Base-by-base conservation (phyloP, 192 early-diverging fungal species). In the Backusella westeae region DNA sequence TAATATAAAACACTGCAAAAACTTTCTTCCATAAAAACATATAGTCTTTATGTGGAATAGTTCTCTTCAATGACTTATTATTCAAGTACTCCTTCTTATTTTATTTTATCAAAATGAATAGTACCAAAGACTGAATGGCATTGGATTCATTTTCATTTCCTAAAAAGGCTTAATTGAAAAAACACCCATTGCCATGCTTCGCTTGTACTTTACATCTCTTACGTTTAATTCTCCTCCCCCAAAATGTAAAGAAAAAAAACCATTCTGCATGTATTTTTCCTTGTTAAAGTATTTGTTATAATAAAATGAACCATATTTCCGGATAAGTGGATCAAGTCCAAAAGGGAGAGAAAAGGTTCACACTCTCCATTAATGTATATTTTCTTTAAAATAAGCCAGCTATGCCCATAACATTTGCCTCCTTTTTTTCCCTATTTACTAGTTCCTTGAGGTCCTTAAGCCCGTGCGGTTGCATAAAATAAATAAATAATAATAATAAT, bases 401-500 rank as follows among this genome's bases (percentile, higher is more conserved):
- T 23, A 59, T 59, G 53, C 2, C 9, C 23, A 59, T 59, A 53
- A 53, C 21, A 53, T 23, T 26, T 23, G 21, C 23, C 53, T 21
- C 21, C 9, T 52, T 59, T 21, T 59, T 59, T 59, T 59, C 23
- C 17, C 2, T 59, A 59, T 19, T 26, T 12, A 7, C 53, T 10
- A 59, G n/a, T 26, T 59, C 53, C 53, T 59, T 59, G 53, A 26
- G 10, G 9, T 10, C 21, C 23, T 23, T 44, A 39, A 39, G 69
- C 39, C 69, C 69, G 69, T 71, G 69, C 69, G 69, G 69, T 41
- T 71, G 69, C 69, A 71, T 71, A 4, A 71, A 71, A 21, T 44
- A 71, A 44, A 71, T 44, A 44, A 69, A 69, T 26, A 41, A 69
- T 10, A 69, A 67, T 39, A 38, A 67, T 66, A 67, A 66, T 3